Percentiles rank a stretch among this genome's conserved stretches.
Conservation (phyloP, 2,329 filamentous ascomycete species). For the Hypoxylon sp. region DNA sequence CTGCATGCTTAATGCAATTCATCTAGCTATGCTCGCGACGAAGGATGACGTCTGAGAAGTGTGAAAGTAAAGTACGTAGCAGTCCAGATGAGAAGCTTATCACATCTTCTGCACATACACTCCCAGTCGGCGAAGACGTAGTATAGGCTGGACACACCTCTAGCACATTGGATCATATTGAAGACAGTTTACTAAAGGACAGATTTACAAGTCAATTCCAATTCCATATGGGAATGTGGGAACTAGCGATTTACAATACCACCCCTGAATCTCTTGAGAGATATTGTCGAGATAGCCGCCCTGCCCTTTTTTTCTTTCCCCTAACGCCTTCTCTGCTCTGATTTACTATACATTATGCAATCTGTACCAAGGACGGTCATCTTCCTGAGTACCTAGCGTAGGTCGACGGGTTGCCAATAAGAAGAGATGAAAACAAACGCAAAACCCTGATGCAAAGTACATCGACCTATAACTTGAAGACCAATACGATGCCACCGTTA, state of each 20-base stretch:
- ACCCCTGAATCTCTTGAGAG: slow-evolving; percentile 4
- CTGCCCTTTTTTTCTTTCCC: slow-evolving; percentile 20
- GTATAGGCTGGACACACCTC: neutral
- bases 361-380: slow-evolving; percentile 4
- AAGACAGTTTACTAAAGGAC: neutral
- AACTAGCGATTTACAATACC: neutral
- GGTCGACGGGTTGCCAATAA: slow-evolving; percentile 5
- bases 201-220: slow-evolving; percentile 4
- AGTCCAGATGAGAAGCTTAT: neutral
- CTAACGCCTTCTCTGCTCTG: slow-evolving; percentile 34
- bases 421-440: slow-evolving; percentile 15
- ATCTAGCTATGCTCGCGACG: neutral
- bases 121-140: neutral
- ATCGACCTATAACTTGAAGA: slow-evolving; percentile 25
- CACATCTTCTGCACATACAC: neutral
- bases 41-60: neutral
- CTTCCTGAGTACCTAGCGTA: slow-evolving; percentile 3
- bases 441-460: slow-evolving; percentile 21
- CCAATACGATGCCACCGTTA: slow-evolving; percentile 15
- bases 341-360: slow-evolving; percentile 44
- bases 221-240: neutral
- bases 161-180: neutral
- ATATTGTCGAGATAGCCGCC: slow-evolving; percentile 17
- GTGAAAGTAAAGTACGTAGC: neutral
- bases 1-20: slow-evolving; percentile 6